Conservation (phyloP, 208 protist genomes). For the Acanthamoeba polyphaga region DNA sequence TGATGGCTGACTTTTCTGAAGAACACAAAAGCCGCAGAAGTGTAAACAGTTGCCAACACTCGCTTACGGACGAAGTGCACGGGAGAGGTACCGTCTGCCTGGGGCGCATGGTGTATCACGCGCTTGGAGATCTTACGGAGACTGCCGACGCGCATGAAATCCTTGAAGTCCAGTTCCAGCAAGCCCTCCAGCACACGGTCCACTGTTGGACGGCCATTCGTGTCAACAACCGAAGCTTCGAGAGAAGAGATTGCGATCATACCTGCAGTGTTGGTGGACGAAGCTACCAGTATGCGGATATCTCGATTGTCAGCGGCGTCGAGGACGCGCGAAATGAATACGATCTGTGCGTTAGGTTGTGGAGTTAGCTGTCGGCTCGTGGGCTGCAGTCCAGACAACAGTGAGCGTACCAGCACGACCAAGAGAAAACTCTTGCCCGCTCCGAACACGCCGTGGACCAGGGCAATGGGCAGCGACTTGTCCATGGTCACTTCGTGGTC, state of each 20-base stretch:
- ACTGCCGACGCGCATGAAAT: slow-evolving; percentile 89
- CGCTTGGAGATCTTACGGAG: slow-evolving; percentile 89
- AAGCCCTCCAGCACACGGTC: slow-evolving; percentile 88
- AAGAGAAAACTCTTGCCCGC: slow-evolving; percentile 88
- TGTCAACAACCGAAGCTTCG: background rate
- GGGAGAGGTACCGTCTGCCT: slow-evolving; percentile 47
- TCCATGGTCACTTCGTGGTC: slow-evolving; percentile 29
- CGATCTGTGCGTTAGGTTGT: slow-evolving; percentile 31
- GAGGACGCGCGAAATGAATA: slow-evolving; percentile 77
- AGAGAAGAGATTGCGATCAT: background rate
- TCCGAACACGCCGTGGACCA: slow-evolving; percentile 91
- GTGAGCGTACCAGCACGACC: background rate
- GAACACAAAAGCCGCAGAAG: background rate
- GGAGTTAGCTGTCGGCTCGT: too few species aligned
- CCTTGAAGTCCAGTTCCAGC: slow-evolving; percentile 79
- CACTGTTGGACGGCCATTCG: slow-evolving; percentile 62
- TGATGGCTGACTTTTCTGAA: slow-evolving; percentile 46
- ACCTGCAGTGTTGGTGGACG: slow-evolving; percentile 88
- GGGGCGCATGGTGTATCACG: slow-evolving; percentile 82
- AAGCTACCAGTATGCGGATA: slow-evolving; percentile 85
- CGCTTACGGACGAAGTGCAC: background rate
- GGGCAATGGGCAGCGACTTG: slow-evolving; percentile 46
- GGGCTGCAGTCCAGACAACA: too few species aligned
- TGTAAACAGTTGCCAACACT: background rate
- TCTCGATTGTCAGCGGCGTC: slow-evolving; percentile 53